Evolutionary conservation across 306 rosid genomes (phyloP).

Genomic region (Sechiopsis laciniata): DNA sequence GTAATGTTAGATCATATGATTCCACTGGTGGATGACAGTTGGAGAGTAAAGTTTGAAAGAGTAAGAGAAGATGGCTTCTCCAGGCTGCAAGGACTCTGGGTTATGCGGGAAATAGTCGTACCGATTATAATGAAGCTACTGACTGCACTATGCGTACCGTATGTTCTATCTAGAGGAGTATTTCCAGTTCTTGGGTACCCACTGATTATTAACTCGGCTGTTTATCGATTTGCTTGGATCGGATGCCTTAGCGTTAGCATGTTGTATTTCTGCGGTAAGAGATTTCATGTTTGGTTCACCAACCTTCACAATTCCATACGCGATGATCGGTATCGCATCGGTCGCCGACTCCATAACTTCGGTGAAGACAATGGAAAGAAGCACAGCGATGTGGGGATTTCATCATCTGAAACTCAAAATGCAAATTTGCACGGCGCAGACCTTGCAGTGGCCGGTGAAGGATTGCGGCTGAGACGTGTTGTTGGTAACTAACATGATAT

Average conservation of each 20-base stretch:
- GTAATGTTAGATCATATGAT: slow-evolving; percentile 99
- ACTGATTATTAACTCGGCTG: slow-evolving; percentile 86
- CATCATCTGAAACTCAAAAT: slow-evolving; percentile 31
- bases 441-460: slow-evolving; percentile 40
- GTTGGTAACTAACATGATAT: slow-evolving; percentile 28
- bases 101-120: slow-evolving; percentile 82
- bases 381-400: slow-evolving; percentile 35
- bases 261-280: slow-evolving; percentile 81
- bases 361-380: slow-evolving; percentile 51
- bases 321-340: slow-evolving; percentile 85
- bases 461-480: slow-evolving; percentile 56
- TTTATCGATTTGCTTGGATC: slow-evolving; percentile 92
- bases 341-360: slow-evolving; percentile 89
- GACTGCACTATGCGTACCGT: slow-evolving; percentile 90
- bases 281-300: slow-evolving; percentile 97
- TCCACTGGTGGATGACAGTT: slow-evolving; percentile 88
- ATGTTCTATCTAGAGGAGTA: slow-evolving; percentile 85
- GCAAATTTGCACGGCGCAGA: slow-evolving; percentile 31
- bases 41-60: slow-evolving; percentile 90
- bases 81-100: slow-evolving; percentile 95
- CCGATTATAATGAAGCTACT: slow-evolving; percentile 89
- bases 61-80: slow-evolving; percentile 98
- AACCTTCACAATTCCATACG: slow-evolving; percentile 97
- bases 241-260: slow-evolving; percentile 87
- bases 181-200: slow-evolving; percentile 95